phyloP scores from a whole-genome alignment of 495 filamentous ascomycete species.

The Penicillium soppii region DNA sequence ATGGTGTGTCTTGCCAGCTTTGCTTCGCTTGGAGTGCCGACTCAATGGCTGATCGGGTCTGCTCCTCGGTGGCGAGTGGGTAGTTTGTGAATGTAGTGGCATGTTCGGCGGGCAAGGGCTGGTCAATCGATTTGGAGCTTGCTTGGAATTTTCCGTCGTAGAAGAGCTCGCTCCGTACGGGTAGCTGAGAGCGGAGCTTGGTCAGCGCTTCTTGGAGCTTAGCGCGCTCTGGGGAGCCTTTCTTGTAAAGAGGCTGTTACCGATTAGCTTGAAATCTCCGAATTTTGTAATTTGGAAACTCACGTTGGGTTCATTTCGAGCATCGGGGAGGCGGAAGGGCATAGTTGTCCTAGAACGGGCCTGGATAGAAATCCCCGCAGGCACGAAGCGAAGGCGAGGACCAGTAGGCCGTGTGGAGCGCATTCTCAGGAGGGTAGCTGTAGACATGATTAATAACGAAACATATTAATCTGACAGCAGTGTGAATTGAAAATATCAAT shows the following conservation, averaged over 20 bases:
- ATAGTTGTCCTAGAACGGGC: constrained; percentile 29
- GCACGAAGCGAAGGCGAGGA: constrained; percentile 13
- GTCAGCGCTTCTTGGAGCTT: constrained; percentile 65
- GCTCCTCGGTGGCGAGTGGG: constrained; percentile 65
- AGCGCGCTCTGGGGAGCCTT: constrained; percentile 66
- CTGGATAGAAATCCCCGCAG: constrained; percentile 15
- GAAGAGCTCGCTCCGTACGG: constrained; percentile 45
- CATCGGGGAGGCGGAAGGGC: constrained; percentile 36
- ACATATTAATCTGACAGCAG: background rate
- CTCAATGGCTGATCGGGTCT: constrained; percentile 73
- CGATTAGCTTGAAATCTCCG: background rate
- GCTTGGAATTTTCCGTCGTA: constrained; percentile 57
- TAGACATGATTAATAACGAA: constrained; percentile 15
- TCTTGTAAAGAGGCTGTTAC: constrained; percentile 67
- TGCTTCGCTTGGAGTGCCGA: constrained; percentile 78
- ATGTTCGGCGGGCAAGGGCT: constrained; percentile 76
- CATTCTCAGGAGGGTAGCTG: constrained; percentile 19
- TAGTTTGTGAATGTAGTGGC: constrained; percentile 68
- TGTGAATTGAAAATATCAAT: constrained; percentile 1
- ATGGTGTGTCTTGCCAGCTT: constrained; percentile 79
- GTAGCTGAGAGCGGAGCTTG: constrained; percentile 45
- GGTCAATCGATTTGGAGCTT: constrained; percentile 35
- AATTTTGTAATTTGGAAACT: constrained; percentile 7
- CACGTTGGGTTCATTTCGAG: constrained; percentile 39
- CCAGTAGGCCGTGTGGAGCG: constrained; percentile 14